Evolutionary conservation across 306 rosid species (phyloP), one percentile per base, ranked within the genome.

Genomic region (Lathyrus tuberosus): DNA sequence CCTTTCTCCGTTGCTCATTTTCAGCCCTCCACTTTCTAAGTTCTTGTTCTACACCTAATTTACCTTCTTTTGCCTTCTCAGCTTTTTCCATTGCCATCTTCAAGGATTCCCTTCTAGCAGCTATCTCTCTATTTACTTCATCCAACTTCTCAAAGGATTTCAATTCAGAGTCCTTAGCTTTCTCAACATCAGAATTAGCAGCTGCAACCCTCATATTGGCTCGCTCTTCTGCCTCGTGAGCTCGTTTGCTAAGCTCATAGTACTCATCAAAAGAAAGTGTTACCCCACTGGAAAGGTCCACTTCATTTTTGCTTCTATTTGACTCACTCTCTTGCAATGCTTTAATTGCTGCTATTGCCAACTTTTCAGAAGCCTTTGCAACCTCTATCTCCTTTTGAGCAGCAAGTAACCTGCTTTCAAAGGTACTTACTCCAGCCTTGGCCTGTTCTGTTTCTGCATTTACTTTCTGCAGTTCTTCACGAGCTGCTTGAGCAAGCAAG

Each of bases 41-140:
- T 84, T 95, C 95, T 71, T 95, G 99, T 77, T 95, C 99, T 48
- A 83, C 96, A 15, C 90, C 97, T 82, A 95, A 79, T 78, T 95
- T 95, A 67, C 97, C 99, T 84, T 91, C 97, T 83, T 89, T 89
- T 72, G 99, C 97, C 78, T 83, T 91, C 87, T 95, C 99, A 52
- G 97, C 99, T 62, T 76, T 95, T 35, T 86, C 92, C 97, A 91
- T 82, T 26, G 99, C 99, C 7, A 78, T 18, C 72, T 76, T 87
- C 66, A 95, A 82, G 43, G 87, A 86, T 77, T 89, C 99, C 79
- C 88, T 87, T 83, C 88, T 79, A 44, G 82, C 72, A 73, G 88
- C 86, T 79, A 95, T 79, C 80, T 95, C 95, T 79, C 73, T 75
- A 28, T 79, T 89, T 66, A 86, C 95, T 76, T 86, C 93, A 72